These are phyloP conservation scores for Penicillium brevicompactum DNA, from an alignment of 2,329 filamentous ascomycete genomes.

Conservation along the genomic window DNA sequence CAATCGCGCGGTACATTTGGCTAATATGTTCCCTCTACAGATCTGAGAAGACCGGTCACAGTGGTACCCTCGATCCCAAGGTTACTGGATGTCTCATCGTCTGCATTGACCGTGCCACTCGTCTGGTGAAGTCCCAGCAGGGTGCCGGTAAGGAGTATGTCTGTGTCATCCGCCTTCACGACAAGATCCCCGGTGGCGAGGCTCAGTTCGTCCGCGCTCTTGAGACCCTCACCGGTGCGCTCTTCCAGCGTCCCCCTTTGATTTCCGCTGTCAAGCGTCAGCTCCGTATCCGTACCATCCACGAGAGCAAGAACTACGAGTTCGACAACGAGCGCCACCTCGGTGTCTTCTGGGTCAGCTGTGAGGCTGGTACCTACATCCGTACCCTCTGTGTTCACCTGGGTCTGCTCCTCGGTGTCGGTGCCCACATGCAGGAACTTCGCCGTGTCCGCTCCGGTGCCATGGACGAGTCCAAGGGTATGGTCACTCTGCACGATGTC, in stretches of 20 bases:
- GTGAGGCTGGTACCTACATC: slow-evolving; percentile 98
- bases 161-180: slow-evolving; percentile 90
- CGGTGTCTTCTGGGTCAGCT: slow-evolving; percentile 98
- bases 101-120: slow-evolving; percentile 93
- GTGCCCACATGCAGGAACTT: slow-evolving; percentile 98
- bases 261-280: slow-evolving; percentile 99
- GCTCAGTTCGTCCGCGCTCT: slow-evolving; percentile 90
- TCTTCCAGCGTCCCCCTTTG: slow-evolving; percentile 94
- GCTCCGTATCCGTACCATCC: slow-evolving; percentile 95
- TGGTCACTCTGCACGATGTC: slow-evolving; percentile 94
- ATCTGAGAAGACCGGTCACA: slow-evolving; percentile 96
- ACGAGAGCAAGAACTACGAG: slow-evolving; percentile 94
- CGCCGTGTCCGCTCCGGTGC: slow-evolving; percentile 90
- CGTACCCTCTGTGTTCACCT: slow-evolving; percentile 96
- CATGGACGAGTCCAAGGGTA: slow-evolving; percentile 85
- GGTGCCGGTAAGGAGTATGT: slow-evolving; percentile 99
- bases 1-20: background rate
- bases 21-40: slow-evolving; percentile 46
- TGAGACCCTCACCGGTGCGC: slow-evolving; percentile 92
- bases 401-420: slow-evolving; percentile 75
- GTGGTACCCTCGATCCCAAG: slow-evolving; percentile 96
- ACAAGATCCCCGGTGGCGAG: slow-evolving; percentile 91
- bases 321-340: slow-evolving; percentile 98
- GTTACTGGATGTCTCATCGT: slow-evolving; percentile 95
- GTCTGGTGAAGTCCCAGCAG: slow-evolving; percentile 98